Evolutionary conservation across 176 grass and related monocot genomes (phyloP), one percentile per base, ranked within the genome.

Genomic region (Rhynchospora pubera): DNA sequence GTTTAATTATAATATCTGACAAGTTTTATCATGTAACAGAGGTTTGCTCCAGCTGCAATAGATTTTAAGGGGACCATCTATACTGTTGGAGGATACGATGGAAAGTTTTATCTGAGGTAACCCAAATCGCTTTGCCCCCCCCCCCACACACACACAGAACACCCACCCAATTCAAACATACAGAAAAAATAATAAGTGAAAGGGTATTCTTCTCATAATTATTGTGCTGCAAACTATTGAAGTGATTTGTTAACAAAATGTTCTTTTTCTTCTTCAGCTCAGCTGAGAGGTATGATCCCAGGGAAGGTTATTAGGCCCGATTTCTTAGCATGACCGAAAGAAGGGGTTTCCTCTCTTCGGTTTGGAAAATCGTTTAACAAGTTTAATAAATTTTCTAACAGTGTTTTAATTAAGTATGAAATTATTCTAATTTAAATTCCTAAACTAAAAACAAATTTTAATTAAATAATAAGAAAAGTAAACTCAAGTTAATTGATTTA

Each of bases 251-350:
- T n/a, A 46, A 70, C 34, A 34, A 72, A 19, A 78, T 24, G 74
- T 59, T 83, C 9, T 58, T 52, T 6, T 64, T 75, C 75, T 72
- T 46, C 22, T 23, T 73, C 86, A 97, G 95, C 43, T 91, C 95
- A 74, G 79, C 84, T 62, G 95, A 97, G 90, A 91, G 92, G 78
- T 97, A 85, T 50, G 95, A 97, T 91, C 95, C 95, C 65, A 90
- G 95, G 78, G 95, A 97, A 89, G 95, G 92, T 52, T 91, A 83
- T 78, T 97, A 92, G 95, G 58, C 78, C 23, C 79, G 83, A 62
- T 76, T 94, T 65, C 84, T 90, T 85, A 87, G 79, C 83, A 93
- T 97, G 95, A 82, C 13, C 19, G 62, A 51, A 66, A 87, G 28
- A 75, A 79, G n/a, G n/a, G n/a, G n/a, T n/a, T n/a, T n/a, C n/a